Conservation (phyloP, 192 early-diverging fungal species). For the Coemansia sp. region DNA sequence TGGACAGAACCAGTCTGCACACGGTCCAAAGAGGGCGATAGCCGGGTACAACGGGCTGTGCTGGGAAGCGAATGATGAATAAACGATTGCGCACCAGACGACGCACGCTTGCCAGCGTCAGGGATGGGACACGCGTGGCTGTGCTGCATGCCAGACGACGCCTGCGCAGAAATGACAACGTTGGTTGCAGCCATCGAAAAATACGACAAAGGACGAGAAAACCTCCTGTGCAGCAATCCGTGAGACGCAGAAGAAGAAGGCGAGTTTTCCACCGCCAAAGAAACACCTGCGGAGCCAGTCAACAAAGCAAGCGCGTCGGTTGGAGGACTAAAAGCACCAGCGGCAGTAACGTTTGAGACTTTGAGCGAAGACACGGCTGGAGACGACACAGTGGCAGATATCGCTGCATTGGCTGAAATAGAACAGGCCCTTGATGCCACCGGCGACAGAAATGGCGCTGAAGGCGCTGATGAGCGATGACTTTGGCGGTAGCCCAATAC, state of each 20-base stretch:
- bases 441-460: background rate
- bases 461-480: background rate
- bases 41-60: conserved; percentile 1
- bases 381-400: background rate
- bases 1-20: background rate
- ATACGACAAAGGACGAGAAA: conserved; percentile 6
- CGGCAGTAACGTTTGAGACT: conserved; percentile 14
- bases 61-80: conserved; percentile 6
- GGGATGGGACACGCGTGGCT: conserved; percentile 5
- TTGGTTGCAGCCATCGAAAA: background rate
- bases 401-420: background rate
- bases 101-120: background rate
- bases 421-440: background rate
- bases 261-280: background rate
- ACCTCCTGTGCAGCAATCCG: background rate
- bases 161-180: background rate
- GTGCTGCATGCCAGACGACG: background rate
- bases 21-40: conserved; percentile 2
- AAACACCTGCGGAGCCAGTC: background rate
- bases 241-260: conserved; percentile 1
- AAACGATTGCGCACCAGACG: background rate
- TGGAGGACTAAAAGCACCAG: conserved; percentile 16
- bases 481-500: background rate
- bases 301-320: conserved; percentile 1
- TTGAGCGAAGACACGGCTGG: conserved; percentile 3